Base-by-base conservation (phyloP, 768 basidiomycete species). In the Coprinopsis strossmayeri region DNA sequence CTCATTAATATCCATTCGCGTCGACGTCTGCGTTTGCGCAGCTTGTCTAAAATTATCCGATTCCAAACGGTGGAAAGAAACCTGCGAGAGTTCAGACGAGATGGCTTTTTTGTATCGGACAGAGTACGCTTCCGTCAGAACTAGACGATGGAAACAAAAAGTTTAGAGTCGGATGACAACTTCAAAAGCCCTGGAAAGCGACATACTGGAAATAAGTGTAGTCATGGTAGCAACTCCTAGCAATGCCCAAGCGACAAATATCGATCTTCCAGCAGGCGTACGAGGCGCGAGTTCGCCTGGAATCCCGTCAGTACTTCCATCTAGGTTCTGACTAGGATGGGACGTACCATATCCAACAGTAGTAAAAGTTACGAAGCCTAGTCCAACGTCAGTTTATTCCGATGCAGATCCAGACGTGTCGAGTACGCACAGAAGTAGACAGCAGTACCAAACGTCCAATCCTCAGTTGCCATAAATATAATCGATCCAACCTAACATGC, bases 171-270 rank as follows among this genome's bases (percentile, higher is more conserved):
- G 30, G 30, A 7, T 7, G 30, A 15, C 30, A 5, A 17, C 18
- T 38, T 38, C 10, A 38, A 17, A 13, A 18, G 18, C 37, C 9
- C 11, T 25, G 18, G 18, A 47, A 24, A 24, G 24, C 30, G 5
- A 64, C 76, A 5, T 35, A 85, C 86, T 76, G 5, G 87, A 83
- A 50, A 89, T 72, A 12, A 89, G 68, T 23, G 86, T 78, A 0
- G 88, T 87, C 79, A 90, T 78, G 1, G 84, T 79, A 1, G 73
- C 85, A 12, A 89, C 82, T 13, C 87, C 89, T 5, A 88, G 64
- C 28, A 91, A 62, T 0, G 87, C 84, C 88, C 88, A 90, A 2
- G 79, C 77, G 34, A 89, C 74, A 60, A 91, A 91, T 27, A 91
- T 72, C 12, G 84, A 78, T 20, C 86, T 78, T 10, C 88, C 89